Conservation (phyloP, 768 basidiomycete species). For the Suillus bovinus region DNA sequence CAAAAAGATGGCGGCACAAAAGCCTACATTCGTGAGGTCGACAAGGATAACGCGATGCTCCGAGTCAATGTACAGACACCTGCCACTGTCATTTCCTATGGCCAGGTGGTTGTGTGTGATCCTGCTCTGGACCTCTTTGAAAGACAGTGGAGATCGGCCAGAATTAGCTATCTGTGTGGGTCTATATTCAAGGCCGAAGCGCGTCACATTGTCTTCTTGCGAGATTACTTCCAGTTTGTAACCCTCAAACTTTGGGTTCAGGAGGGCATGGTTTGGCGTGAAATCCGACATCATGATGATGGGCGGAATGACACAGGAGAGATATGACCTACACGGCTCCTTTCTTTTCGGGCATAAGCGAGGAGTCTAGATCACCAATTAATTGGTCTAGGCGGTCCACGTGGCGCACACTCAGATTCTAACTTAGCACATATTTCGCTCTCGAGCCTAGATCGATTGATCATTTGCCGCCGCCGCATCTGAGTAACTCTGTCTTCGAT, state of each 20-base stretch:
- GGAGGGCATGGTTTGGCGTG: slow-evolving; percentile 48
- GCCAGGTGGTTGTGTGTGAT: slow-evolving; percentile 83
- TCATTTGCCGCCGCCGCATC: no score
- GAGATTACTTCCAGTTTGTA: slow-evolving; percentile 70
- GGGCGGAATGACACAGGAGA: background rate
- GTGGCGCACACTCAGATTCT: no score
- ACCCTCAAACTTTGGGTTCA: slow-evolving; percentile 85
- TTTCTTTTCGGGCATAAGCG: background rate
- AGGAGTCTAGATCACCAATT: background rate
- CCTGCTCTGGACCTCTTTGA: slow-evolving; percentile 81
- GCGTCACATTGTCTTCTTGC: slow-evolving; percentile 54
- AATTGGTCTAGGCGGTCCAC: no score
- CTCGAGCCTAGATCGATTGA: background rate
- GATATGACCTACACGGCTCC: background rate
- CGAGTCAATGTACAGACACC: slow-evolving; percentile 69
- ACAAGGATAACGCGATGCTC: slow-evolving; percentile 60
- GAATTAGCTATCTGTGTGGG: slow-evolving; percentile 57
- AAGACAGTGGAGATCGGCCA: slow-evolving; percentile 61
- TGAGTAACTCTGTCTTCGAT: no score
- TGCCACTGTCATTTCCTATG: slow-evolving; percentile 43
- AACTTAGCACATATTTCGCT: no score
- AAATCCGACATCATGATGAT: slow-evolving; percentile 37
- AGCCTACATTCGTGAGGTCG: slow-evolving; percentile 58
- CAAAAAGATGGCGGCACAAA: slow-evolving; percentile 5
- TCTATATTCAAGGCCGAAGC: slow-evolving; percentile 47